A percentile compares a stretch with the other conserved stretches of the same genome.
These are phyloP conservation scores for Coemansia sp. DNA, from an alignment of 192 early-diverging fungal species.

Conservation along the genomic window DNA sequence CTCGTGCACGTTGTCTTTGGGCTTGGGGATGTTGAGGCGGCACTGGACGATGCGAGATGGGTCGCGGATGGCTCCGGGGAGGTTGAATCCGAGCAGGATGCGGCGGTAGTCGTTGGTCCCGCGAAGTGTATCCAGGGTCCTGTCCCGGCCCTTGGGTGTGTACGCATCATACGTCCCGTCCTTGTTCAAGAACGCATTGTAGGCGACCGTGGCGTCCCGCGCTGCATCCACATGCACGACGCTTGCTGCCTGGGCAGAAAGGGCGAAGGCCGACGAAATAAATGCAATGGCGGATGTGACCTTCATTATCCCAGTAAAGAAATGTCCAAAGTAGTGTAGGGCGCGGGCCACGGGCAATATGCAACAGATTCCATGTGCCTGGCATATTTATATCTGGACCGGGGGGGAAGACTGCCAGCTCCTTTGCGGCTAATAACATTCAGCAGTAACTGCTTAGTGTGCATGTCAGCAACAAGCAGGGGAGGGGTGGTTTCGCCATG, in stretches of 20 bases:
- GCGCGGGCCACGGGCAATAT: too few species aligned
- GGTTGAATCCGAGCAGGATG: slow-evolving; percentile 30
- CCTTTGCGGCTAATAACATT: too few species aligned
- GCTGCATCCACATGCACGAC: slow-evolving; percentile 4
- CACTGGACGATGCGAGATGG: slow-evolving; percentile 15
- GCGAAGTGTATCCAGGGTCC: slow-evolving; percentile 9
- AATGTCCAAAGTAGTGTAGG: too few species aligned
- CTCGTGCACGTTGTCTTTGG: background rate
- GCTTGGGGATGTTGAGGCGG: slow-evolving; percentile 17
- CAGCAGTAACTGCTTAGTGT: too few species aligned
- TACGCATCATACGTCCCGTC: slow-evolving; percentile 9
- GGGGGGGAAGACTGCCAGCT: too few species aligned
- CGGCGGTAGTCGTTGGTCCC: slow-evolving; percentile 8
- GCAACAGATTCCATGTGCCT: too few species aligned
- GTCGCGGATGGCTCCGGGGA: slow-evolving; percentile 6
- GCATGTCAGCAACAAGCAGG: too few species aligned
- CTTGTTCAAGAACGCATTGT: slow-evolving; percentile 4
- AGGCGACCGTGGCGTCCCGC: slow-evolving; percentile 23
- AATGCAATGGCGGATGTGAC: background rate
- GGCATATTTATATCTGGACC: too few species aligned
- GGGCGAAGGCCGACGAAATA: background rate
- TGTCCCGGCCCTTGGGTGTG: slow-evolving; percentile 11
- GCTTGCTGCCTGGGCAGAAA: background rate
- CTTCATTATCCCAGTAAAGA: too few species aligned
- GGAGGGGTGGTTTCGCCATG: too few species aligned